phyloP scores from a whole-genome alignment of 1,284 basidiomycete genomes.

The Apiotrichum siamense region DNA sequence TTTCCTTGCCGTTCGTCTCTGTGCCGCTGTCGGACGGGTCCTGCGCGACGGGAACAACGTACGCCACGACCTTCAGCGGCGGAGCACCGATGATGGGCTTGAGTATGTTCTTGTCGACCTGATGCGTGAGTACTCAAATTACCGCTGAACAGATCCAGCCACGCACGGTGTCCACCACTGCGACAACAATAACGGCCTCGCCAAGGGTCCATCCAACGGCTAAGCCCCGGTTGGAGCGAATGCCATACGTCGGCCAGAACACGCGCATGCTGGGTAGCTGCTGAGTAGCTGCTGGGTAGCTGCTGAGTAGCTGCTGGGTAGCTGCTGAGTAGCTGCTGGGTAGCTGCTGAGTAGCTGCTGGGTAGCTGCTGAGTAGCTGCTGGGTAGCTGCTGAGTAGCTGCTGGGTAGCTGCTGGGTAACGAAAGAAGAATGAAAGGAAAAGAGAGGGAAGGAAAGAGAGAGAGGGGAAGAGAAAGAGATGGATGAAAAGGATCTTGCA shows the following conservation, averaged over 20 bases:
- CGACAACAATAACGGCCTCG: constrained; percentile 22
- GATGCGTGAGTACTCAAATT: not conserved
- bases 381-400: not conserved
- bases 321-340: too few relatives aligned
- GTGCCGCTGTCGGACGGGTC: not conserved
- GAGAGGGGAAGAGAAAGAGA: too few relatives aligned
- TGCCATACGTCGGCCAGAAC: constrained; percentile 30
- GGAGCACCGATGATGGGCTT: not conserved
- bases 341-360: too few relatives aligned
- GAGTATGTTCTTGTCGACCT: constrained; percentile 1
- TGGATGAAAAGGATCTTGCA: too few relatives aligned
- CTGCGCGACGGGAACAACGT: not conserved
- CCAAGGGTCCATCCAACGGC: constrained; percentile 28
- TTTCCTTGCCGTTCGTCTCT: not conserved
- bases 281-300: not conserved
- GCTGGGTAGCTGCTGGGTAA: too few relatives aligned
- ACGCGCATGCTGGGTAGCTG: constrained; percentile 22
- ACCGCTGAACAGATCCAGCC: not conserved
- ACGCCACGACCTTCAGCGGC: not conserved
- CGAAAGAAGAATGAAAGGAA: too few relatives aligned
- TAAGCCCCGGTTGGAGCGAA: constrained; percentile 8
- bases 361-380: not conserved
- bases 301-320: too few relatives aligned
- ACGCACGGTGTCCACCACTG: constrained; percentile 15
- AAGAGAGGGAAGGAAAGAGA: too few relatives aligned